Conservation (phyloP, 345 rosid genomes). For the Eucalyptus camaldulensis region DNA sequence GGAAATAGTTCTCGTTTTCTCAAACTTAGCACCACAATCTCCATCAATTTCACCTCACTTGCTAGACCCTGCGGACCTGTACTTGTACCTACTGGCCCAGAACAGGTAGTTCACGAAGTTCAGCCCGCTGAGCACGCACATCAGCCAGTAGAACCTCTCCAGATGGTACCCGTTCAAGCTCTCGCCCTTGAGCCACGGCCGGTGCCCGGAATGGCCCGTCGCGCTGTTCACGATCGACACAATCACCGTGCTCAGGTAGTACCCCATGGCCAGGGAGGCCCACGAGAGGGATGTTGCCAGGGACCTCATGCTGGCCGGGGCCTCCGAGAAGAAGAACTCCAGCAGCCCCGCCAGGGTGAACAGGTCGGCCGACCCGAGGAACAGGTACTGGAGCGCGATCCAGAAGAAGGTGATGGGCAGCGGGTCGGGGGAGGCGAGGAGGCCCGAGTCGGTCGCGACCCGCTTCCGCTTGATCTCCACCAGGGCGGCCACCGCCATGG, state of each 20-base stretch:
- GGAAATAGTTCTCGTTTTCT: neutral
- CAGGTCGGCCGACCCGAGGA: conserved; percentile 12
- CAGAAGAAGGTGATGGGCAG: conserved; percentile 14
- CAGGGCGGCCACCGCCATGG: conserved; percentile 13
- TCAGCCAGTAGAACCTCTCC: conserved; percentile 23
- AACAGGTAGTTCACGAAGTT: conserved; percentile 8
- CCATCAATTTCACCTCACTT: neutral
- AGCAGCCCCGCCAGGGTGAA: conserved; percentile 13
- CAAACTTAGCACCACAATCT: neutral
- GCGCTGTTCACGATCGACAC: conserved; percentile 10
- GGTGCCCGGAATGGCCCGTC: neutral
- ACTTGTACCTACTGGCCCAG: conserved; percentile 10
- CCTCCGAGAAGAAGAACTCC: conserved; percentile 20
- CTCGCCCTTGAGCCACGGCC: conserved; percentile 13
- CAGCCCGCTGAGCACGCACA: conserved; percentile 14
- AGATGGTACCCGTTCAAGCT: conserved; percentile 11
- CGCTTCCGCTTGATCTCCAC: conserved; percentile 7
- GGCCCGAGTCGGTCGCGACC: neutral
- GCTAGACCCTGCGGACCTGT: neutral
- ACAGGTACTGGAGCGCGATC: conserved; percentile 12
- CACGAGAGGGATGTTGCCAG: conserved; percentile 12
- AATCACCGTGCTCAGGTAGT: conserved; percentile 13
- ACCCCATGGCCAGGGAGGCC: conserved; percentile 12
- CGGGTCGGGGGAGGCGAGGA: neutral
- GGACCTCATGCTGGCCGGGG: conserved; percentile 14